Percentiles rank a stretch among this genome's conserved stretches.
Evolutionary conservation across 495 filamentous ascomycete genomes (phyloP).

Genomic region (Saxispiralis lemnorum): DNA sequence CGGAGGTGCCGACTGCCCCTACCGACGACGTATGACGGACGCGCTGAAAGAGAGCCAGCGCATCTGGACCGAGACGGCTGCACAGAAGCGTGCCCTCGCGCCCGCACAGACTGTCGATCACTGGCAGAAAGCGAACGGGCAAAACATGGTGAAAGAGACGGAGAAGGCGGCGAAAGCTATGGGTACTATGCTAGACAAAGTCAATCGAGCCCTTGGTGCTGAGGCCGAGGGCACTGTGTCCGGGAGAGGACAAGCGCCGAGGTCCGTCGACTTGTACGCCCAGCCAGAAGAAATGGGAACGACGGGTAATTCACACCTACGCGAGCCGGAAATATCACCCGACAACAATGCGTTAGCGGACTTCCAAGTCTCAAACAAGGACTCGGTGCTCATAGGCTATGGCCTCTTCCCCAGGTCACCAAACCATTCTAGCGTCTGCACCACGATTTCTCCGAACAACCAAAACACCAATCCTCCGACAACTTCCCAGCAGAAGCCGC

Average conservation of each 20-base stretch:
- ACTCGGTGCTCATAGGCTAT: not conserved
- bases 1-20: constrained; percentile 3
- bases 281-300: not conserved
- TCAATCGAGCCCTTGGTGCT: not conserved
- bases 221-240: not conserved
- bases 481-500: not conserved
- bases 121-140: not conserved
- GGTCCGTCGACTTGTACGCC: not conserved
- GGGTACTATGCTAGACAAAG: constrained; percentile 12
- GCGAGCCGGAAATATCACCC: not conserved
- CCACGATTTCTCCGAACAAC: not conserved
- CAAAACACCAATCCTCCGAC: not conserved
- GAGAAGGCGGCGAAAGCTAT: constrained; percentile 14
- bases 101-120: not conserved
- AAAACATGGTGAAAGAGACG: constrained; percentile 12
- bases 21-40: constrained; percentile 5
- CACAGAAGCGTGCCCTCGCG: not conserved
- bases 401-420: too few relatives aligned
- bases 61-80: constrained; percentile 8
- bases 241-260: not conserved
- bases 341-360: not conserved
- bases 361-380: not conserved
- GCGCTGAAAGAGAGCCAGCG: constrained; percentile 13
- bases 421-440: too few relatives aligned
- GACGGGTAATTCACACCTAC: not conserved